phyloP scores from a whole-genome alignment of 352 stramenopile species.

The Globisporangium orthogonon region DNA sequence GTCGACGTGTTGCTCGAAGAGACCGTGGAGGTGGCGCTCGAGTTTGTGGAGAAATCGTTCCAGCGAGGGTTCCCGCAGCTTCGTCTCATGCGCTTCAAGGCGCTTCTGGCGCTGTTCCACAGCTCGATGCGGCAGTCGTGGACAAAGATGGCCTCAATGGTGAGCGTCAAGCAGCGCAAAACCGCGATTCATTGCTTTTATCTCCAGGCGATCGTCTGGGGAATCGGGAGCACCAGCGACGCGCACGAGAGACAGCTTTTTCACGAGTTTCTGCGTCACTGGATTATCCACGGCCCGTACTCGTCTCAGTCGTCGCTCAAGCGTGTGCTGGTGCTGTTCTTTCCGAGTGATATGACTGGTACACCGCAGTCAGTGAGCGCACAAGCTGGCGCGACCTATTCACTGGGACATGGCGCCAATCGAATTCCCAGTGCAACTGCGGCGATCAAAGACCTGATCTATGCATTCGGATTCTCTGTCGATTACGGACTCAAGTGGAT shows the following conservation, averaged over 20 bases:
- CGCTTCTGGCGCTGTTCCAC: conserved; percentile 42
- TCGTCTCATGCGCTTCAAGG: conserved; percentile 11
- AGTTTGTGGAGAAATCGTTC: conserved; percentile 43
- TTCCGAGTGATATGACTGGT: conserved; percentile 28
- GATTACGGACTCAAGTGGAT: conserved; percentile 74
- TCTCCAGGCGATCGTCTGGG: conserved; percentile 68
- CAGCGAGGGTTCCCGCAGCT: conserved; percentile 12
- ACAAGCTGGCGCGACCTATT: neutral
- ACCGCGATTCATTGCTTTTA: conserved; percentile 60
- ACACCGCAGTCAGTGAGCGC: conserved; percentile 8
- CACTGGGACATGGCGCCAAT: conserved; percentile 4
- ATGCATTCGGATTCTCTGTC: conserved; percentile 58
- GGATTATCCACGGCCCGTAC: conserved; percentile 43
- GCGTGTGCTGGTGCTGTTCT: conserved; percentile 40
- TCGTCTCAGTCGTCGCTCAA: conserved; percentile 49
- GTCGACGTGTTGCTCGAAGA: conserved; percentile 38
- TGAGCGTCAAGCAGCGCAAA: conserved; percentile 53
- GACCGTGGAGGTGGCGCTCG: conserved; percentile 29
- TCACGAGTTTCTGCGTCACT: conserved; percentile 50
- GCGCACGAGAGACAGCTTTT: conserved; percentile 48
- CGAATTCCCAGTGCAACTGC: neutral
- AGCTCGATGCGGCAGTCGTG: conserved; percentile 45
- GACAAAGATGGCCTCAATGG: conserved; percentile 44
- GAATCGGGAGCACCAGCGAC: conserved; percentile 45
- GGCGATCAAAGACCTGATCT: conserved; percentile 38